phyloP scores from a whole-genome alignment of 768 basidiomycete genomes.

The Tulasnella sp. region DNA sequence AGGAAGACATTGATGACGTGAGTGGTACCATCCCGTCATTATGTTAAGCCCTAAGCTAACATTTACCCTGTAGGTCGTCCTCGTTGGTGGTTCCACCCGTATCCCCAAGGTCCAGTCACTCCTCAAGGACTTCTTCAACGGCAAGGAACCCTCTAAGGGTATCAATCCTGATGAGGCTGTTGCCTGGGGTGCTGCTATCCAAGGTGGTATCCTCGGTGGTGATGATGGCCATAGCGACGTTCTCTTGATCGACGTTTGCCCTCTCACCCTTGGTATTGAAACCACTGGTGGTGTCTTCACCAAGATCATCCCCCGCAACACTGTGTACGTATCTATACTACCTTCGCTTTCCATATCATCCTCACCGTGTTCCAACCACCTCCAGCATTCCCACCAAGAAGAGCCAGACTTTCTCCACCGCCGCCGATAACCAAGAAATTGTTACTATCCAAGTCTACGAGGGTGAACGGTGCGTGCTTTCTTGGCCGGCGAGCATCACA shows the following conservation, averaged over 20 bases:
- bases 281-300: slow-evolving; percentile 96
- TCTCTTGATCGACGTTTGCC: slow-evolving; percentile 92
- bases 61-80: slow-evolving; percentile 44
- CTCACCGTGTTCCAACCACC: not conserved
- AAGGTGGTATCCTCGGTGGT: slow-evolving; percentile 95
- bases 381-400: slow-evolving; percentile 80
- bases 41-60: not conserved
- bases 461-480: slow-evolving; percentile 8
- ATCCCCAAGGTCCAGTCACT: slow-evolving; percentile 99
- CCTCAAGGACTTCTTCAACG: slow-evolving; percentile 92
- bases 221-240: slow-evolving; percentile 82
- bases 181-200: slow-evolving; percentile 96
- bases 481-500: not conserved
- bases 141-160: slow-evolving; percentile 94
- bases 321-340: slow-evolving; percentile 34
- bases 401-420: slow-evolving; percentile 82
- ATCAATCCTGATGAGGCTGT: slow-evolving; percentile 99
- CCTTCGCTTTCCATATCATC: not conserved
- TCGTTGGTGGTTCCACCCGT: slow-evolving; percentile 96
- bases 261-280: slow-evolving; percentile 96
- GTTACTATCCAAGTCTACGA: slow-evolving; percentile 38
- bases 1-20: slow-evolving; percentile 89
- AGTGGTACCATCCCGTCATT: slow-evolving; percentile 18
- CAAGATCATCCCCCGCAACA: slow-evolving; percentile 94
- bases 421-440: slow-evolving; percentile 82